These are phyloP conservation scores for Rhizophagus prolifer DNA, from an alignment of 192 early-diverging fungal genomes.

Conservation along the genomic window DNA sequence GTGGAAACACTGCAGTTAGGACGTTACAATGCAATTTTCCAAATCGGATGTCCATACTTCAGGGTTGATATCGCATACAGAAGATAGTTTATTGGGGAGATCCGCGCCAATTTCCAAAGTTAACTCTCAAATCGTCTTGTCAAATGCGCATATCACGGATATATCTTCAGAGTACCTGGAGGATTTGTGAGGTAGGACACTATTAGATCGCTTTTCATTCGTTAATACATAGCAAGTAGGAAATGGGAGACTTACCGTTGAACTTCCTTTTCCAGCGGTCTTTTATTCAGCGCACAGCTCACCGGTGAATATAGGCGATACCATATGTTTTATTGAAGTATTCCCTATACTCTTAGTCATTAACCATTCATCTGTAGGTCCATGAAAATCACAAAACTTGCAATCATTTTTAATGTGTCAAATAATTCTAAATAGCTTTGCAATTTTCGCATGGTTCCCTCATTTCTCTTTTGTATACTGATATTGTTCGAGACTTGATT, in stretches of 20 bases:
- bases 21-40: background rate
- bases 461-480: too few species aligned
- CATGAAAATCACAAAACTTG: too few species aligned
- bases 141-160: slow-evolving; percentile 1
- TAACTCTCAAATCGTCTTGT: background rate
- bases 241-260: slow-evolving; percentile 12
- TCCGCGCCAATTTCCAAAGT: slow-evolving; percentile 14
- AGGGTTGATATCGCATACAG: slow-evolving; percentile 17
- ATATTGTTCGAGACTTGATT: too few species aligned
- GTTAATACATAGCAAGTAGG: slow-evolving; percentile 7
- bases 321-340: too few species aligned
- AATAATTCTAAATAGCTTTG: too few species aligned
- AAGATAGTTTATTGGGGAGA: slow-evolving; percentile 6
- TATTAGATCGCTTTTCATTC: background rate
- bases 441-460: too few species aligned
- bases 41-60: slow-evolving; percentile 13
- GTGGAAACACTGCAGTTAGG: background rate
- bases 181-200: slow-evolving; percentile 2
- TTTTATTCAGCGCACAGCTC: too few species aligned
- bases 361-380: too few species aligned
- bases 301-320: too few species aligned
- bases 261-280: background rate
- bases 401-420: too few species aligned
- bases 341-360: too few species aligned
- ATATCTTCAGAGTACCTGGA: slow-evolving; percentile 11